Percentiles rank a stretch among this genome's conserved stretches.
Conservation (phyloP, 1,139 yeast genomes). For the Arxiozyma telluris region DNA sequence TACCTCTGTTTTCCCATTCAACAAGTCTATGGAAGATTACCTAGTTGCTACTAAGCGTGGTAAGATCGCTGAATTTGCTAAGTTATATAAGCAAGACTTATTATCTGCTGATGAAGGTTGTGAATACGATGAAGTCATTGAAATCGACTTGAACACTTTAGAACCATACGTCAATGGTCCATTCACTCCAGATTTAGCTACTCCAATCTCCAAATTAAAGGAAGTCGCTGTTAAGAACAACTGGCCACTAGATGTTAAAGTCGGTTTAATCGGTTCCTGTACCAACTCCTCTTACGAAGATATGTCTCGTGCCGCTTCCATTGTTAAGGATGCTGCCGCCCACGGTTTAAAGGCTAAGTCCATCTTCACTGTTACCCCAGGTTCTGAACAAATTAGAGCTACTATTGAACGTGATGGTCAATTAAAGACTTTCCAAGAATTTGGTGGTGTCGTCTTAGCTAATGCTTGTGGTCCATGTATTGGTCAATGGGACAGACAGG, state of each 20-base stretch:
- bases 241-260: constrained; percentile 94
- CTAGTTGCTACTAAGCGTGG: constrained; percentile 82
- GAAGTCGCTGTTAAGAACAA: constrained; percentile 78
- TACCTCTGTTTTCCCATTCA: constrained; percentile 96
- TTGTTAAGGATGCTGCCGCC: constrained; percentile 79
- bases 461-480: constrained; percentile 99
- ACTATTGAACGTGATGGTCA: constrained; percentile 97
- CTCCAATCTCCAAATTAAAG: constrained; percentile 89
- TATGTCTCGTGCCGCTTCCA: constrained; percentile 95
- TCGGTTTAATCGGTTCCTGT: constrained; percentile 97
- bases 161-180: constrained; percentile 99
- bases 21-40: constrained; percentile 82
- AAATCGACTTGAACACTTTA: constrained; percentile 86
- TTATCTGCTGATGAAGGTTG: constrained; percentile 88
- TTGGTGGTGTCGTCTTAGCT: constrained; percentile 93
- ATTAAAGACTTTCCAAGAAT: constrained; percentile 78
- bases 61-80: constrained; percentile 74
- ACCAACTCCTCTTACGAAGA: constrained; percentile 99
- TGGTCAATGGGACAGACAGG: constrained; percentile 99
- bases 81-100: constrained; percentile 63
- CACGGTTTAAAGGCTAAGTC: constrained; percentile 90
- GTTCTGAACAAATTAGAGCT: constrained; percentile 98
- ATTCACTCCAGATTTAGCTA: constrained; percentile 98
- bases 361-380: constrained; percentile 92
- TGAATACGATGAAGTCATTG: constrained; percentile 93